Conservation (phyloP, 129 eudicot species). For the Centaurea solstitialis region DNA sequence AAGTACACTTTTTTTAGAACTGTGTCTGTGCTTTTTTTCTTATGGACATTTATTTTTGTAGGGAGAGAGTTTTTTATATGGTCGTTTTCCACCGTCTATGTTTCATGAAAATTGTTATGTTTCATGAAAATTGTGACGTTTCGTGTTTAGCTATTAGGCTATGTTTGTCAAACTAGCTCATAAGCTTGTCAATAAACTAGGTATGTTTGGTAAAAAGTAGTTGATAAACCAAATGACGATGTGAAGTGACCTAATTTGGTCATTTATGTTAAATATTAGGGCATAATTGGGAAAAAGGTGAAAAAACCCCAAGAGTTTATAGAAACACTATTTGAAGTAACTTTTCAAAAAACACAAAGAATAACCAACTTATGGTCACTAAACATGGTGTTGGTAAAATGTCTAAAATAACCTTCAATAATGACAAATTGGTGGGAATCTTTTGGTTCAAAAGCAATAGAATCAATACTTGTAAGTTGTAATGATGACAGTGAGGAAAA, state of each 20-base stretch:
- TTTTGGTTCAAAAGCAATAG: background rate
- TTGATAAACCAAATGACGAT: background rate
- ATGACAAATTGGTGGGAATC: constrained; percentile 4
- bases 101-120: too few species aligned
- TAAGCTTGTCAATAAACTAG: too few species aligned
- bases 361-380: background rate
- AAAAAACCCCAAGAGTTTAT: background rate
- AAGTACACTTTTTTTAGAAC: background rate
- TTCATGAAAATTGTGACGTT: too few species aligned
- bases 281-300: background rate
- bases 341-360: background rate
- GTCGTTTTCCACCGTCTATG: background rate
- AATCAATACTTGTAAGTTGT: background rate
- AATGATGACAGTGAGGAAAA: background rate
- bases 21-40: background rate
- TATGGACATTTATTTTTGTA: background rate
- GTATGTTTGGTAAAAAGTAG: background rate
- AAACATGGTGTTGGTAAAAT: background rate
- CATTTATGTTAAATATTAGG: background rate
- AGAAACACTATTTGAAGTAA: background rate
- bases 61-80: too few species aligned
- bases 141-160: too few species aligned
- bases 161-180: too few species aligned
- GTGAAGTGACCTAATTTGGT: background rate
- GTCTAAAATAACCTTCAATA: background rate